Conservation (phyloP, 441 rosid genomes). For the Lepidium campestre region DNA sequence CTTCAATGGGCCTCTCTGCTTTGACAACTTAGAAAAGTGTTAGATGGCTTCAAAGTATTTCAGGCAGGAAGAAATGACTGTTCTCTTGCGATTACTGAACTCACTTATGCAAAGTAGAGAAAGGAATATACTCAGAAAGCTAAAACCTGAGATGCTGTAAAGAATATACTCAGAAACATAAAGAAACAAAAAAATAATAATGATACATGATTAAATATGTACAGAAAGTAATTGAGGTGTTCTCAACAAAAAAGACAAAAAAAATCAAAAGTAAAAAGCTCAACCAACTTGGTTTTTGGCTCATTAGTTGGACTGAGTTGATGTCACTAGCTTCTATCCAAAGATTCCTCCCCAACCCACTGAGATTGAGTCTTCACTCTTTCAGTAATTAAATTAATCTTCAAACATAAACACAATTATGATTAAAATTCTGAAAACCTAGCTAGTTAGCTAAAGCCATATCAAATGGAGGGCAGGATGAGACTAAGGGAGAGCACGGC, state of each 20-base stretch:
- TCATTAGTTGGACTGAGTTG: conserved; percentile 12
- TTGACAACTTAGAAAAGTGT: neutral
- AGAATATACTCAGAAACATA: conserved; percentile 7
- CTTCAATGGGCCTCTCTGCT: neutral
- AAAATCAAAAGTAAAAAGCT: neutral
- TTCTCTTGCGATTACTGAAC: neutral
- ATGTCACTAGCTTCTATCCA: conserved; percentile 20
- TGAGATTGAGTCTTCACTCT: conserved; percentile 10
- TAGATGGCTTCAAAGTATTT: no score
- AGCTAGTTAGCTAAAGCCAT: neutral
- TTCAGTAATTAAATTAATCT: neutral
- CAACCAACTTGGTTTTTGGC: conserved; percentile 17
- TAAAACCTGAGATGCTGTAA: neutral
- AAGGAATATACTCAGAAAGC: neutral
- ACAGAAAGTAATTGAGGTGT: conserved; percentile 12
- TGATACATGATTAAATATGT: neutral
- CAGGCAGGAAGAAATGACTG: no score
- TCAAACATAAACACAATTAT: neutral
- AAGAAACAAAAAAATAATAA: neutral
- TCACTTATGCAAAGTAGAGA: neutral
- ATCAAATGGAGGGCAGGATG: neutral
- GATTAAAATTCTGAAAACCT: neutral
- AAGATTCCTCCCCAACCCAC: neutral
- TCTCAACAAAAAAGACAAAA: neutral
- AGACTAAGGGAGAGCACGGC: conserved; percentile 19